phyloP scores from a whole-genome alignment of 768 basidiomycete species.

The Lactarius sp. region DNA sequence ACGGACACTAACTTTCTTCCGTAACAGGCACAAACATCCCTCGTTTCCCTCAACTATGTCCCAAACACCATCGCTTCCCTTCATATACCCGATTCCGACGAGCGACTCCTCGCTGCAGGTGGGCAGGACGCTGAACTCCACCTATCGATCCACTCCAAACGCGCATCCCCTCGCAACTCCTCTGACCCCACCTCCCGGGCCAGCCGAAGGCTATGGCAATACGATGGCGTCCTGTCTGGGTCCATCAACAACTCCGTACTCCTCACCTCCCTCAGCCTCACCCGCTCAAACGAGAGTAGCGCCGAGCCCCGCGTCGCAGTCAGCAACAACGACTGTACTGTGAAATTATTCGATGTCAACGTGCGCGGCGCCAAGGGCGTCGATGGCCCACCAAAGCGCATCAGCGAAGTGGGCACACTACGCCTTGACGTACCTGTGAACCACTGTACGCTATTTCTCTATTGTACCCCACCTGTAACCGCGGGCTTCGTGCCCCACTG shows the following conservation, averaged over 20 bases:
- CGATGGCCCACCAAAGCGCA: conserved; percentile 37
- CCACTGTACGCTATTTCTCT: conserved; percentile 54
- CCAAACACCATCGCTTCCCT: conserved; percentile 64
- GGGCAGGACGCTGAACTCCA: conserved; percentile 71
- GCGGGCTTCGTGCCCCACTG: neutral
- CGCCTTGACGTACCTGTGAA: conserved; percentile 69
- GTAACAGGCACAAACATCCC: conserved; percentile 36
- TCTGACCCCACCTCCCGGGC: conserved; percentile 15
- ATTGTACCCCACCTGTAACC: neutral
- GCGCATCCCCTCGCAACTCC: conserved; percentile 15
- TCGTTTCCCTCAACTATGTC: conserved; percentile 52
- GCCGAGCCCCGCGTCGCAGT: conserved; percentile 74
- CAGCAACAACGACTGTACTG: conserved; percentile 80
- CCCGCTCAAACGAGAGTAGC: conserved; percentile 55
- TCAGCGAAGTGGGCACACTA: conserved; percentile 50
- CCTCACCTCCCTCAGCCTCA: conserved; percentile 58
- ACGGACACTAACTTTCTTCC: neutral
- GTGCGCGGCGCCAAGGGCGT: conserved; percentile 37
- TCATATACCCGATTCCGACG: conserved; percentile 44
- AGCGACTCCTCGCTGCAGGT: conserved; percentile 68
- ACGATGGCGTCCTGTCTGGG: conserved; percentile 47
- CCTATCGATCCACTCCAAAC: conserved; percentile 45
- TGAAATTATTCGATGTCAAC: conserved; percentile 77
- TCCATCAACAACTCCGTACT: conserved; percentile 81
- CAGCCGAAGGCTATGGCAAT: conserved; percentile 44